Conservation (phyloP, 2,329 filamentous ascomycete genomes). For the Alternaria triticimaculans region DNA sequence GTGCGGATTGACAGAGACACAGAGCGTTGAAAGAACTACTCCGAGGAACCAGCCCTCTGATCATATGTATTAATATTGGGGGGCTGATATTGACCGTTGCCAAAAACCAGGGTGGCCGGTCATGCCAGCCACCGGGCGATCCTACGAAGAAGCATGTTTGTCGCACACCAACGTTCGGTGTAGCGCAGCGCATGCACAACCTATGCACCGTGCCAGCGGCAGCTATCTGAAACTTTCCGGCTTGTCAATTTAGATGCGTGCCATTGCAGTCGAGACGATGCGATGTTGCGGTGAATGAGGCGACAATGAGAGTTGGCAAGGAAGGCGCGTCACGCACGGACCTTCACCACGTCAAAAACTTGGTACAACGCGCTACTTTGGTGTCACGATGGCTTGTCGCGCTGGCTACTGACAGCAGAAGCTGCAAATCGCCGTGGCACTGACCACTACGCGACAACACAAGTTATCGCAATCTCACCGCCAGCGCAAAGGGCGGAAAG, state of each 20-base stretch:
- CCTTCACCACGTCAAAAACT: conserved; percentile 6
- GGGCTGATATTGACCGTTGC: conserved; percentile 4
- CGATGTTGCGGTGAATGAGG: conserved; percentile 11
- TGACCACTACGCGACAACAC: background rate
- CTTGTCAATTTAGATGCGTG: conserved; percentile 18
- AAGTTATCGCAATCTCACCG: background rate
- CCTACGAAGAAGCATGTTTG: conserved; percentile 33
- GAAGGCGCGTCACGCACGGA: conserved; percentile 13
- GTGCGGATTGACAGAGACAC: conserved; percentile 10
- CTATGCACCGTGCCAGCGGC: conserved; percentile 22
- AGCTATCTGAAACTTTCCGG: conserved; percentile 17
- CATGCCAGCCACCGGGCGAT: conserved; percentile 28
- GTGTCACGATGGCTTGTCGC: background rate
- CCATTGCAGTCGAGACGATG: conserved; percentile 9
- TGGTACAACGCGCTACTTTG: background rate
- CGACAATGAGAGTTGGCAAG: background rate
- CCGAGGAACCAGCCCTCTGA: conserved; percentile 1
- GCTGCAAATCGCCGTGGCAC: background rate
- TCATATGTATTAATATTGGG: conserved; percentile 19
- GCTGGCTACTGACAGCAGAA: background rate
- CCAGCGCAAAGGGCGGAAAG: background rate
- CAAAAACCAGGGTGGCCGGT: conserved; percentile 27
- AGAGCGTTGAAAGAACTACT: conserved; percentile 16
- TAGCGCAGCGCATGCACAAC: conserved; percentile 18
- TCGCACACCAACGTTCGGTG: conserved; percentile 25